Percentiles rank a stretch among this genome's conserved stretches.
Evolutionary conservation across 2,329 filamentous ascomycete species (phyloP).

Genomic region (Penicillium palitans): DNA sequence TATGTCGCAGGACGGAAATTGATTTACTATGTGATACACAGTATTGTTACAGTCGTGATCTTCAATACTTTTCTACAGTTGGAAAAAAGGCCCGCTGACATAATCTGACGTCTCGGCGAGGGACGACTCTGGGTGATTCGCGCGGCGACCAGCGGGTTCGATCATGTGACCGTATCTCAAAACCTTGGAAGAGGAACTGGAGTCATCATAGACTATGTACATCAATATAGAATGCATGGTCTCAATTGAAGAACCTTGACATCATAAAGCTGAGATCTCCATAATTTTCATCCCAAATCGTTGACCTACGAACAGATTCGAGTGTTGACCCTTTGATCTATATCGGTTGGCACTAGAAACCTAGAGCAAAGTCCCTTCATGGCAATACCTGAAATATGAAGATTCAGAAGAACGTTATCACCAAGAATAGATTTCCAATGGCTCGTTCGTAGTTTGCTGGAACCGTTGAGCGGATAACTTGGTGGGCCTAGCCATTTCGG

Average conservation of each 20-base stretch:
- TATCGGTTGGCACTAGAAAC: not conserved
- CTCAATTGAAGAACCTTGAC: not conserved
- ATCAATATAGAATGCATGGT: no score
- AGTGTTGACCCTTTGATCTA: not conserved
- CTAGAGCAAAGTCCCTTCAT: not conserved
- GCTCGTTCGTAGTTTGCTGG: no score
- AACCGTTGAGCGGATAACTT: not conserved
- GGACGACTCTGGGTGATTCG: constrained; percentile 28
- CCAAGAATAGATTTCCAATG: not conserved
- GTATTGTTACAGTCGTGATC: not conserved
- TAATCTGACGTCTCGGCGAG: constrained; percentile 11
- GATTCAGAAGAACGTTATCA: no score
- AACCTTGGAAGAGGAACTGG: not conserved
- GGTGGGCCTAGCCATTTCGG: not conserved
- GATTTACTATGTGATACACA: not conserved
- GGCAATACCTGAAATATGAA: not conserved
- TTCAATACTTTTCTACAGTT: not conserved
- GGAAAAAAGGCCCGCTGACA: constrained; percentile 18
- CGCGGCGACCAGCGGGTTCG: constrained; percentile 26
- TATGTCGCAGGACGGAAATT: not conserved
- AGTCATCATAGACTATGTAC: not conserved
- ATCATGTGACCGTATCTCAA: constrained; percentile 14
- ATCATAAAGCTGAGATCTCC: not conserved
- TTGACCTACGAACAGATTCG: not conserved
- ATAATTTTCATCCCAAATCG: not conserved